phyloP scores from a whole-genome alignment of 1,284 basidiomycete genomes.

The Trichosporon coremiiforme region DNA sequence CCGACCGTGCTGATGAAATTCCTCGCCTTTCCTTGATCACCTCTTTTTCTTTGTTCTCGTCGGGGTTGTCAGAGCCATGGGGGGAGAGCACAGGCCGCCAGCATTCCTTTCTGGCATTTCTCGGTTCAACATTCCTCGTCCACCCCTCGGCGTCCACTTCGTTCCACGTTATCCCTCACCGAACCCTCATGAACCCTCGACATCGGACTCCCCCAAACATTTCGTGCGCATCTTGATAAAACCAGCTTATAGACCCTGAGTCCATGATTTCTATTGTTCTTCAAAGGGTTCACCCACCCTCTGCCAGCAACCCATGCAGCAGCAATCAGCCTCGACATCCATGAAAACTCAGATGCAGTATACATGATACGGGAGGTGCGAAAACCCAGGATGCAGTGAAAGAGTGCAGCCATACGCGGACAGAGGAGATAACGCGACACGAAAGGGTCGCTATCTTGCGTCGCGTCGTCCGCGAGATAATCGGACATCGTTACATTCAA shows the following conservation, averaged over 20 bases:
- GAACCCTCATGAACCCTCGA: neutral
- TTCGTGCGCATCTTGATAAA: neutral
- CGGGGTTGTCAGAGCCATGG: neutral
- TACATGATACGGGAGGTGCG: neutral
- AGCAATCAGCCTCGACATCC: neutral
- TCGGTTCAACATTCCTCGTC: constrained; percentile 3
- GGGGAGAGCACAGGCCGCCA: constrained; percentile 1
- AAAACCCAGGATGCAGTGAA: neutral
- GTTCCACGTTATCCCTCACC: neutral
- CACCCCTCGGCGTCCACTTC: constrained; percentile 2
- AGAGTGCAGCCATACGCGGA: neutral
- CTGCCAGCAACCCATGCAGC: neutral
- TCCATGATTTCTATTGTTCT: constrained; percentile 5
- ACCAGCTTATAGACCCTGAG: neutral
- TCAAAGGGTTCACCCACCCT: neutral
- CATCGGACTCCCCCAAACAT: neutral
- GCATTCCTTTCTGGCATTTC: neutral
- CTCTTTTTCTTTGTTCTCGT: neutral
- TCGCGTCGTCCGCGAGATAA: neutral
- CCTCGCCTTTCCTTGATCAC: neutral
- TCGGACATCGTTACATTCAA: neutral
- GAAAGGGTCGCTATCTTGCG: neutral
- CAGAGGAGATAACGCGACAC: constrained; percentile 6
- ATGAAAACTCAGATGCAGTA: neutral
- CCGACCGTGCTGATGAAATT: constrained; percentile 7